Evolutionary conservation across 768 basidiomycete genomes (phyloP), one percentile per base, ranked within the genome.

Genomic region (Leccinum variicolor): DNA sequence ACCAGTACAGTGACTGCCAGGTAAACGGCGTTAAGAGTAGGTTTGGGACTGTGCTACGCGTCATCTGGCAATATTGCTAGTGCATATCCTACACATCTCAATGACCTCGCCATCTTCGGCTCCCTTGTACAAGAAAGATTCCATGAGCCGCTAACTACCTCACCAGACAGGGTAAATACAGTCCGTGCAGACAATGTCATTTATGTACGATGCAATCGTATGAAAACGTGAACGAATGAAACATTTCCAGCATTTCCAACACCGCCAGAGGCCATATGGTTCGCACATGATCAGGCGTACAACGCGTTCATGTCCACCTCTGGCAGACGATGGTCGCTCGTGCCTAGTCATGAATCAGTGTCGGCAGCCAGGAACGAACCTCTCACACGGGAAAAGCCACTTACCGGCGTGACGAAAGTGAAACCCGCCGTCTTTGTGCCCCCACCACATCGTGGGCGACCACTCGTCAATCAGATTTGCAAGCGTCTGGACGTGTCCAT

Each of bases 401-500:
- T 55, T 52, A 67, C 70, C 70, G 0, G 69, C 69, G 55, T 64
- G 69, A 47, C 34, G 48, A 25, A 14, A 50, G 0, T 54, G 43
- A n/a, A 19, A 53, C 26, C 58, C 36, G 17, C 17, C 3, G 1
- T 39, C 36, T 39, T 72, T 72, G 17, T 63, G 60, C 11, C 69
- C 70, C 66, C 70, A 72, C 70, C 70, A 69, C 62, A 72, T 67
- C 4, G 60, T 70, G 2, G 67, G 56, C 17, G 70, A 70, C 74
- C 73, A 72, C 25, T 75, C 72, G 53, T 75, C 74, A 33, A 74
- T 62, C 55, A 74, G 47, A 53, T 74, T 71, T 2, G 67, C 73
- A 19, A 75, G 64, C 17, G 70, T 75, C 52, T 74, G 73, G 1
- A 74, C 41, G 17, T 74, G 70, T 3, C 73, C 73, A 26, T 74